Base-by-base conservation (phyloP, 192 early-diverging fungal species). In the Entomortierella lignicola region DNA sequence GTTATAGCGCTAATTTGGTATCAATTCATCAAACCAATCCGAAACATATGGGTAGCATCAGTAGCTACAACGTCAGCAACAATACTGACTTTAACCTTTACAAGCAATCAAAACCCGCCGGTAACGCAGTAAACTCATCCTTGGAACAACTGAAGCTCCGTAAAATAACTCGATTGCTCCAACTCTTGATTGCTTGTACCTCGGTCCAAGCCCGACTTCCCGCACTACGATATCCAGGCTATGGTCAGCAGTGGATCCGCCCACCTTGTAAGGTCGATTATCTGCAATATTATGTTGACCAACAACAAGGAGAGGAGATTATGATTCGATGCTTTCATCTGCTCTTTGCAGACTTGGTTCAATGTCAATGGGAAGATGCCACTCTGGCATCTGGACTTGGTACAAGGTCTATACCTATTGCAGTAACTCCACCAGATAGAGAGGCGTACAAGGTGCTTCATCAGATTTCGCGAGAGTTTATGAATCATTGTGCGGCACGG, bases 201-300 rank as follows among this genome's bases (percentile, higher is more conserved):
- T 41, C 60, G 0, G 54, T 77, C 23, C 74, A 77, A 30, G 66
- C 66, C 15, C 66, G 66, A 20, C 60, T 77, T 13, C 74, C 74
- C 11, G 74, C 74, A 32, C 51, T 77, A 20, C 51, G 66, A 21
- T 77, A 77, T 30, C 74, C 74, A 8, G 74, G 74, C 5, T 77
- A 77, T 31, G 74, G 74, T 21, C 74, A 77, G 20, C 74, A 69
- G 42, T 77, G 74, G 74, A 60, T 69, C 55, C 74, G 74, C 6
- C 66, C 74, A 6, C 74, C 74, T 17, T 69, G 66, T 48, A 63
- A 47, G 37, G 50, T 77, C 48, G 61, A 77, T 55, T 77, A 77
- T 26, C 41, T 77, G 2, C 31, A 59, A 13, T 48, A 77, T 30
- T 77, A 59, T 58, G 30, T 44, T 13, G 74, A 77, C 43, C 66